Percentiles rank a stretch among this genome's conserved stretches.
These are phyloP conservation scores for Ascomycota sp. DNA, from an alignment of 2,329 filamentous ascomycete species.

Conservation along the genomic window DNA sequence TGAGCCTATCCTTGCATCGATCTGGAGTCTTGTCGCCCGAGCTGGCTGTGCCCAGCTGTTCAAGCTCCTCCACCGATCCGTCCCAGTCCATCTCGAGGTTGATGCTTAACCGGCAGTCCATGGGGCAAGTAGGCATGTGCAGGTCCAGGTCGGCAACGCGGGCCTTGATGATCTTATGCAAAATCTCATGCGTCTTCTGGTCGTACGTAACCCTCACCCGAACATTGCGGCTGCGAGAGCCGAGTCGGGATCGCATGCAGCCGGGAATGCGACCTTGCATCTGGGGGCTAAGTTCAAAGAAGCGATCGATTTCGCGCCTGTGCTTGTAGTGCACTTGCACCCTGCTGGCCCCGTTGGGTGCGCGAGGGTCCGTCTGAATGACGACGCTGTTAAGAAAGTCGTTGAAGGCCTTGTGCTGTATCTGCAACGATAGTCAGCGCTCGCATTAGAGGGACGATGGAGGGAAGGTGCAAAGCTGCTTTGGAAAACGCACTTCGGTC, in stretches of 20 bases:
- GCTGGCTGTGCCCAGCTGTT: constrained; percentile 17
- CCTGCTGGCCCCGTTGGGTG: constrained; percentile 24
- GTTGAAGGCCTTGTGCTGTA: constrained; percentile 68
- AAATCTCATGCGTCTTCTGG: constrained; percentile 45
- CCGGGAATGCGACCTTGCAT: constrained; percentile 41
- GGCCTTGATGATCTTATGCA: constrained; percentile 78
- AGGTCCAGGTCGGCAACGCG: constrained; percentile 80
- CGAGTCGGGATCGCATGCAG: constrained; percentile 38
- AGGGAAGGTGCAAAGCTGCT: background rate
- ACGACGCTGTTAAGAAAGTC: constrained; percentile 59
- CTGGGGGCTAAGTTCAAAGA: constrained; percentile 51
- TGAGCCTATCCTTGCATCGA: constrained; percentile 75
- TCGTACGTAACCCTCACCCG: constrained; percentile 51
- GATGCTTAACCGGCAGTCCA: constrained; percentile 86
- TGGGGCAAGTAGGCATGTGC: constrained; percentile 51
- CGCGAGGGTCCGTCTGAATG: constrained; percentile 33
- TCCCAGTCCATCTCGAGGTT: constrained; percentile 85
- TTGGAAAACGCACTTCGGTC: constrained; percentile 52
- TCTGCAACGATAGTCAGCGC: constrained; percentile 21
- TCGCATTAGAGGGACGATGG: background rate
- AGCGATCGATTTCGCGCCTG: constrained; percentile 62
- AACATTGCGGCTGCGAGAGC: constrained; percentile 22
- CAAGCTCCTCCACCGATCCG: constrained; percentile 40
- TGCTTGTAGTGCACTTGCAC: constrained; percentile 63
- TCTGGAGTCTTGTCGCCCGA: too few species aligned